Conservation (phyloP, 371 early-diverging fungal species). For the Lichtheimia hyalospora region DNA sequence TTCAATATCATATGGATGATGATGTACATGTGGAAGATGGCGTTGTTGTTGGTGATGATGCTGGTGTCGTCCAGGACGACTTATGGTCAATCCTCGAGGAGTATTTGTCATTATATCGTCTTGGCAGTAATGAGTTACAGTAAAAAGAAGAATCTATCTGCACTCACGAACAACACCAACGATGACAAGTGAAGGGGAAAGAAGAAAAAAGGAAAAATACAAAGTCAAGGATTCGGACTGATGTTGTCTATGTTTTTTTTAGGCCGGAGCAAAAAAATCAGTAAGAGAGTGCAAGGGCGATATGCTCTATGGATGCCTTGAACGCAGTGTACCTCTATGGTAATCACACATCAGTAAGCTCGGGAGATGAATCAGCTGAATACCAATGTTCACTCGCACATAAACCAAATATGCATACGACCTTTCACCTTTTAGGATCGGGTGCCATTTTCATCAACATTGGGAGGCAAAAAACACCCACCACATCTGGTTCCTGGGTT, state of each 20-base stretch:
- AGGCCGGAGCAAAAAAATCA: background rate
- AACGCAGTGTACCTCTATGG: too few species aligned
- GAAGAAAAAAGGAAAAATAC: background rate
- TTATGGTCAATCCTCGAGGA: conserved; percentile 6
- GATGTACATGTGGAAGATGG: background rate
- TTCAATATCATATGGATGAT: background rate
- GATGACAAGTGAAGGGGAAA: background rate
- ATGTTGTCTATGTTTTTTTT: background rate
- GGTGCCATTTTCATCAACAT: too few species aligned
- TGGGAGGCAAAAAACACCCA: too few species aligned
- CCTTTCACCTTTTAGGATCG: too few species aligned
- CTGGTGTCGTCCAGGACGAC: background rate
- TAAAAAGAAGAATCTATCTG: background rate
- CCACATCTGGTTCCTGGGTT: too few species aligned
- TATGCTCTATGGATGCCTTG: too few species aligned
- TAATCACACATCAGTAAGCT: background rate
- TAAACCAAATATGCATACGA: too few species aligned
- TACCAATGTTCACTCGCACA: background rate
- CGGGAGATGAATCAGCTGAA: background rate
- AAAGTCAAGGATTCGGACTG: background rate
- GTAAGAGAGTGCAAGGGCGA: too few species aligned
- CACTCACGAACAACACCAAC: background rate
- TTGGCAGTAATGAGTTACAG: background rate
- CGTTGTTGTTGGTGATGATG: background rate
- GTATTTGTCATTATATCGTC: too few species aligned